Base-by-base conservation (phyloP, 345 rosid species). In the Kernera saxatilis region DNA sequence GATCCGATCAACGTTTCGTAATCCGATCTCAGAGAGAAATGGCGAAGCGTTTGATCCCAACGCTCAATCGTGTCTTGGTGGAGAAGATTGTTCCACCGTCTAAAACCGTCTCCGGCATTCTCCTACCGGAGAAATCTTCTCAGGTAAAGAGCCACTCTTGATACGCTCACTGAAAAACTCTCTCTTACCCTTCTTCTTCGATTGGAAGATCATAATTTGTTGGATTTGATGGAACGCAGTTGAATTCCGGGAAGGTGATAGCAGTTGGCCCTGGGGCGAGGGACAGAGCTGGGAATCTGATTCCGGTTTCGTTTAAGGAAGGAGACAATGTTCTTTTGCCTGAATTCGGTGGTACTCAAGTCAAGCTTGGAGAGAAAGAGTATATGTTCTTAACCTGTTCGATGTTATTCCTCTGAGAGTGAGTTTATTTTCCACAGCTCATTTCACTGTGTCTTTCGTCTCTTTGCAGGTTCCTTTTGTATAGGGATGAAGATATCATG, bases 41-140 rank as follows among this genome's bases (percentile, higher is more conserved):
- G 98, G 90, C 96, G 26, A 92, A 74, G 82, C 93, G 96, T 26
- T 77, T 92, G 80, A 77, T 92, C 60, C 98, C 93, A 13, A 66
- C 90, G 1, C 77, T 89, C 21, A 89, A 84, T 41, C 90, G 97
- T 41, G 78, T 89, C 15, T 67, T 91, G 78, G 82, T 89, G 19
- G 96, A 91, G 82, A 91, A 89, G 77, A 79, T 86, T 36, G 26
- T 78, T 32, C 88, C 87, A 75, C 96, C 93, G 3, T 71, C 90
- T 35, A 86, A 87, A 41, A 89, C 93, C 35, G 70, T 79, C 36
- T 79, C 89, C 19, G 93, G 97, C 3, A 86, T 89, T 71, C 82
- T 89, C 76, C 77, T 89, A 37, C 91, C 96, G 1, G 93, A 89
- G 69, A 80, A 78, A 40, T 79, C 93, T 43, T 17, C 88, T 67